Evolutionary conservation across 768 basidiomycete genomes (phyloP), one percentile per base, ranked within the genome.

Genomic region (Calocera viscosa): DNA sequence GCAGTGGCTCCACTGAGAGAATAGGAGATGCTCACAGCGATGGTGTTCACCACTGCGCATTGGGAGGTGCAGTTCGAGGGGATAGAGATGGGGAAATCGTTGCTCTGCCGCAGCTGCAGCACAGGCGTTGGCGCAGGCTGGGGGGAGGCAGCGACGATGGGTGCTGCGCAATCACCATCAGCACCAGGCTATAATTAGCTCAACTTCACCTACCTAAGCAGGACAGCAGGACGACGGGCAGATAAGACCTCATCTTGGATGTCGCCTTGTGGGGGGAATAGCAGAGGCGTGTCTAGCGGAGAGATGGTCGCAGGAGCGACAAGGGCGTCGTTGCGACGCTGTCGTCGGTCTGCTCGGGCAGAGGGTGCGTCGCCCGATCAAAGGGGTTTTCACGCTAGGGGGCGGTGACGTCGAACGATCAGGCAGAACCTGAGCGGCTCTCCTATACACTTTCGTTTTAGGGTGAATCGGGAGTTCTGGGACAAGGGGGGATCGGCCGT

Each of bases 51-150:
- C 14, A 60, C 53, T 12, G 26, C 14, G 30, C 53, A 60, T 60
- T 60, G 53, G 53, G 53, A 26, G 24, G 53, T 60, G 30, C 53
- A 60, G 53, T 26, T 32, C 24, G 53, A 60, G 14, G 53, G 53
- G 5, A 60, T 60, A 10, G 53, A 60, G 24, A 28, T 12, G 24
- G 53, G 53, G 30, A 60, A 60, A 30, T 16, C 24, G 53, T 12
- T 60, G 53, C 30, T 32, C 30, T 60, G 53, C 10, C 53, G 2
- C 24, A 47, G 53, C 26, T 60, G 53, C 24, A 32, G 53, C 14
- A 22, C 30, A 26, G 24, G 53, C 16, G 30, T 32, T 10, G 53
- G 26, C 19, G 53, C 53, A 26, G 53, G 53, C 16, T 26, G 14
- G 53, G 53, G 53, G 14, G 53, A 28, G 22, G 53, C 53, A 24